Percentiles rank a stretch among this genome's conserved stretches.
These are phyloP conservation scores for Fraxinus paxiana DNA, from an alignment of 305 asterid genomes.

Conservation along the genomic window DNA sequence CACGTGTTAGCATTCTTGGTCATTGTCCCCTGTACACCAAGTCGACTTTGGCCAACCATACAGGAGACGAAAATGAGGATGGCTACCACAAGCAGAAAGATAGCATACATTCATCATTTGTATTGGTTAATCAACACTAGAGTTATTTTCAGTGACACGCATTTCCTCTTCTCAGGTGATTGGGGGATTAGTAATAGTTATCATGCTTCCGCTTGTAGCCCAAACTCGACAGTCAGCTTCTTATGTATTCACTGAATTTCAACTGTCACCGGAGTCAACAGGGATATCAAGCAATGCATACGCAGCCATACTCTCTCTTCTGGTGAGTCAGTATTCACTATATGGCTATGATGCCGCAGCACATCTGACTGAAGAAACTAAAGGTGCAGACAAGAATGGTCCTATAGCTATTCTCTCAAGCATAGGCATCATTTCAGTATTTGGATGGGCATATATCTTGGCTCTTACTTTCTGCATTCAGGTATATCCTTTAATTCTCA, in stretches of 20 bases:
- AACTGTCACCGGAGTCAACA: slow-evolving; percentile 31
- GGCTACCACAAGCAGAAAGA: not conserved
- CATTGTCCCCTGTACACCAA: not conserved
- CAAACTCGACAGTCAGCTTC: slow-evolving; percentile 37
- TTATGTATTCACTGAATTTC: slow-evolving; percentile 38
- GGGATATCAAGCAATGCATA: slow-evolving; percentile 39
- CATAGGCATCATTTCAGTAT: slow-evolving; percentile 36
- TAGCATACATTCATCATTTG: not conserved
- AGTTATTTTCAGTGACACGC: not conserved
- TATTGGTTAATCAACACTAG: not conserved
- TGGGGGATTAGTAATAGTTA: slow-evolving; percentile 39
- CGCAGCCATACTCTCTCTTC: slow-evolving; percentile 35
- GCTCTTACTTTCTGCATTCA: slow-evolving; percentile 50
- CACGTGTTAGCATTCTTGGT: not conserved
- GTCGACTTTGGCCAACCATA: not conserved
- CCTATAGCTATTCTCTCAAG: slow-evolving; percentile 45
- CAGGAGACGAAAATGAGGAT: not conserved
- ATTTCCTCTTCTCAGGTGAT: slow-evolving; percentile 27
- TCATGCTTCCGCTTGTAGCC: slow-evolving; percentile 45
- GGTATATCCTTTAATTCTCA: slow-evolving; percentile 23
- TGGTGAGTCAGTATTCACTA: slow-evolving; percentile 38
- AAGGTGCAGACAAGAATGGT: slow-evolving; percentile 42
- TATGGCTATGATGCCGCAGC: slow-evolving; percentile 50
- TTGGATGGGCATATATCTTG: slow-evolving; percentile 45
- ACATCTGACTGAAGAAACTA: slow-evolving; percentile 48